phyloP scores from a whole-genome alignment of 2,329 filamentous ascomycete genomes.

The Verticillium albo-atrum region DNA sequence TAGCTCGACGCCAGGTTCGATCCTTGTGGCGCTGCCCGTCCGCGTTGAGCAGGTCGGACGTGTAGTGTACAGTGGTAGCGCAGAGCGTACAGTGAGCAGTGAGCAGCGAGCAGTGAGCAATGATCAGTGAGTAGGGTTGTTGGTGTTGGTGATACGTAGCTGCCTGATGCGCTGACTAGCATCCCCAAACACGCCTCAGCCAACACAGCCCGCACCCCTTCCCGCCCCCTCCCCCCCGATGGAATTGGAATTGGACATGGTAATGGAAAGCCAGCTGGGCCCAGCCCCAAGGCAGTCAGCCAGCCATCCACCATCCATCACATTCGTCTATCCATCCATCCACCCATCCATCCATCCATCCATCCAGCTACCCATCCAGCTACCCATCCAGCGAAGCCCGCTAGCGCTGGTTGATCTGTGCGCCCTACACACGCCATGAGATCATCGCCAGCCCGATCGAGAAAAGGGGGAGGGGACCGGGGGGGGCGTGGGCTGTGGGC shows the following conservation, averaged over 20 bases:
- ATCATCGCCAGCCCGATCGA: background rate
- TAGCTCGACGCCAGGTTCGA: background rate
- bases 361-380: background rate
- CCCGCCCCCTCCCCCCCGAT: no score
- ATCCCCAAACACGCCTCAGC: background rate
- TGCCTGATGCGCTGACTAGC: background rate
- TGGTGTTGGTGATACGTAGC: background rate
- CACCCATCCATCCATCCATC: background rate
- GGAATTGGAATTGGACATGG: no score
- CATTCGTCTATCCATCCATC: background rate
- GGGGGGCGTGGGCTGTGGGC: no score
- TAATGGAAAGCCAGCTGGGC: no score
- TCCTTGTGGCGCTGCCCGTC: background rate
- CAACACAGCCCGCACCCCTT: background rate
- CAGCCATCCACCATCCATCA: background rate
- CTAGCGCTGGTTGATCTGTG: background rate
- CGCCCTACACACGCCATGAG: background rate
- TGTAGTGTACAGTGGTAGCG: no score
- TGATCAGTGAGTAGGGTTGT: no score
- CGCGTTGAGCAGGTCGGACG: background rate
- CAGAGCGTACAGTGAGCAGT: no score
- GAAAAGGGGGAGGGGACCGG: background rate
- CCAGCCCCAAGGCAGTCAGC: no score
- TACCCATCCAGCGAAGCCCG: background rate
- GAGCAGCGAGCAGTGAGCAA: no score